Percentiles rank a stretch among this genome's conserved stretches.
Evolutionary conservation across 2,329 filamentous ascomycete species (phyloP).

Genomic region (Trichoderma breve): DNA sequence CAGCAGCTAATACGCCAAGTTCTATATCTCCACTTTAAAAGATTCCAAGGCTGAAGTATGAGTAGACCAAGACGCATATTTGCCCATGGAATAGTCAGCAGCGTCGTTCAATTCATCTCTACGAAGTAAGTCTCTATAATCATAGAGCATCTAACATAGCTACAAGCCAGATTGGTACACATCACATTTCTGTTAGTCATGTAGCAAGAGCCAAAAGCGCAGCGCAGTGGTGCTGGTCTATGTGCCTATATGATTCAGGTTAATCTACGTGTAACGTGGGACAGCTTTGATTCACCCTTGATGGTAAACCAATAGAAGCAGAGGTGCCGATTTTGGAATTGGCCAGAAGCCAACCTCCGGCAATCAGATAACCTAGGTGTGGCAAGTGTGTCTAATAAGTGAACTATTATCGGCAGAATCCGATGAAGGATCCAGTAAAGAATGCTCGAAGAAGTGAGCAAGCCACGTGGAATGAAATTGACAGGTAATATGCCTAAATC

Average conservation of each 20-base stretch:
- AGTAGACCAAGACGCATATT: not conserved
- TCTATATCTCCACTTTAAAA: not conserved
- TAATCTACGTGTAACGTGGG: too few relatives aligned
- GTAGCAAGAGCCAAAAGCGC: too few relatives aligned
- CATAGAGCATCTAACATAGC: not conserved
- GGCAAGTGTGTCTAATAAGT: not conserved
- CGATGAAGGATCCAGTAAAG: not conserved
- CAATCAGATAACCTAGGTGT: not conserved
- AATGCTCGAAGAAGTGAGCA: not conserved
- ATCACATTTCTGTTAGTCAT: not conserved
- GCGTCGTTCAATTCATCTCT: not conserved
- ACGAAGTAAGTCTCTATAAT: not conserved
- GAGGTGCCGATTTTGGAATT: not conserved
- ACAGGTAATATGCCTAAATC: not conserved
- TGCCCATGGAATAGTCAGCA: not conserved
- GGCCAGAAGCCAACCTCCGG: not conserved
- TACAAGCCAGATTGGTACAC: not conserved
- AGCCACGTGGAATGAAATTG: not conserved
- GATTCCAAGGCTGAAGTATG: not conserved
- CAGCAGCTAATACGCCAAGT: not conserved
- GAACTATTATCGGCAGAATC: not conserved
- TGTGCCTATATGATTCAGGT: too few relatives aligned
- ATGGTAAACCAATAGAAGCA: not conserved
- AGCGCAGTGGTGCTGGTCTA: too few relatives aligned
- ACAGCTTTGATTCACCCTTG: not conserved